A percentile compares a stretch with the other conserved stretches of the same genome.
Evolutionary conservation across 352 stramenopile genomes (phyloP).

Genomic region (Globisporangium splendens): DNA sequence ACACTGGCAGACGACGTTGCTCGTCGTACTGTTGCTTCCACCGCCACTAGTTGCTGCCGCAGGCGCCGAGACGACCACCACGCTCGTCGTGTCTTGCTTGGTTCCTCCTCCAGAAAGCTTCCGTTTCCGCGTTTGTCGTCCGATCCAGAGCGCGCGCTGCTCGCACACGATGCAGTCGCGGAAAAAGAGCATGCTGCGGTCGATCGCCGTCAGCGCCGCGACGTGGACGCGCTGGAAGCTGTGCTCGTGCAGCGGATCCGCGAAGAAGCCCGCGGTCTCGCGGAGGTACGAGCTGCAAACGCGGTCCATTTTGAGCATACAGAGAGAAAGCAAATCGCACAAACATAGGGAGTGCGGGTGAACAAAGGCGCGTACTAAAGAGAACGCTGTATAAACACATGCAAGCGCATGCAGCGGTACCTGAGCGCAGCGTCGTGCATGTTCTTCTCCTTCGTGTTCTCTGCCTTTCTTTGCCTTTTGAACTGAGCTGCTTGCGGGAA

Average conservation of each 20-base stretch:
- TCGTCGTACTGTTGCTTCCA: neutral
- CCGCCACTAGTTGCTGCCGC: neutral
- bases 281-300: conserved; percentile 38
- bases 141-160: conserved; percentile 41
- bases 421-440: conserved; percentile 35
- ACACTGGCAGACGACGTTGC: conserved; percentile 44
- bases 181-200: conserved; percentile 62
- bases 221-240: conserved; percentile 43
- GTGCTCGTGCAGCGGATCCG: conserved; percentile 55
- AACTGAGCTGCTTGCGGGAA: too few species aligned
- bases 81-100: neutral
- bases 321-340: neutral
- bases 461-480: too few species aligned
- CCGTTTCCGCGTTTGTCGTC: conserved; percentile 5
- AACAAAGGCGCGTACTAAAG: neutral
- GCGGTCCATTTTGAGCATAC: neutral
- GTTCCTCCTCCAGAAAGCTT: neutral
- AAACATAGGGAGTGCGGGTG: neutral
- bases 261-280: conserved; percentile 29
- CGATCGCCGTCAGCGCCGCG: conserved; percentile 30
- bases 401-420: conserved; percentile 15
- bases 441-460: neutral
- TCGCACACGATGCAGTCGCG: conserved; percentile 53
- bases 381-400: neutral
- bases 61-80: neutral